phyloP scores from a whole-genome alignment of 2,329 filamentous ascomycete genomes.

The Arthroderma sp. region DNA sequence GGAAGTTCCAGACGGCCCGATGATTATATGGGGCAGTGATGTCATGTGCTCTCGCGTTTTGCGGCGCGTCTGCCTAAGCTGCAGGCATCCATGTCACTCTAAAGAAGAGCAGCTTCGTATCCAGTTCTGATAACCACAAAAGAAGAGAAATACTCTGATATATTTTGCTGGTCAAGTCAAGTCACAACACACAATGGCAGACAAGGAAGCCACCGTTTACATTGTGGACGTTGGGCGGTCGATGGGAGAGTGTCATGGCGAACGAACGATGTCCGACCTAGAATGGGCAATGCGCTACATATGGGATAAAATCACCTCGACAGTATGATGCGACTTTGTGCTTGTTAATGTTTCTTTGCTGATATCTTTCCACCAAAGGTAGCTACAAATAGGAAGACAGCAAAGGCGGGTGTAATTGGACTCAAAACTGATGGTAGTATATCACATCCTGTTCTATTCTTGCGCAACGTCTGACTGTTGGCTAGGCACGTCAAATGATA shows the following conservation, averaged over 20 bases:
- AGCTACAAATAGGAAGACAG: constrained; percentile 58
- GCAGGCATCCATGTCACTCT: neutral
- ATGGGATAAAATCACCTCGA: constrained; percentile 80
- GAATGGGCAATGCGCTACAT: constrained; percentile 85
- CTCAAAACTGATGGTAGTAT: constrained; percentile 56
- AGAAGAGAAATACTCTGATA: neutral
- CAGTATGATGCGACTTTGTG: constrained; percentile 33
- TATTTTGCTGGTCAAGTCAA: neutral
- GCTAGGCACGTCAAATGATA: constrained; percentile 51
- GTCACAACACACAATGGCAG: constrained; percentile 52
- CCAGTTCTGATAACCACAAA: no score
- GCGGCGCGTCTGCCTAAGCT: constrained; percentile 31
- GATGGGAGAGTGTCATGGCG: constrained; percentile 62
- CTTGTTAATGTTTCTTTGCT: neutral
- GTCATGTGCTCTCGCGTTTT: constrained; percentile 30
- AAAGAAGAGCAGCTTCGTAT: no score
- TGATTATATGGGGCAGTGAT: constrained; percentile 13
- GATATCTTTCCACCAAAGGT: constrained; percentile 26
- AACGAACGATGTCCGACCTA: constrained; percentile 63
- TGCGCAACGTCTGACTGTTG: constrained; percentile 5
- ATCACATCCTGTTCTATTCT: neutral
- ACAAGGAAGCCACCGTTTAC: constrained; percentile 87
- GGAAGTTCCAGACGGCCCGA: neutral
- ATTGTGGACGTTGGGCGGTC: constrained; percentile 76
- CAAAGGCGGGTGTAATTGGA: constrained; percentile 65